Evolutionary conservation across 495 filamentous ascomycete genomes (phyloP).

Genomic region (Halenospora varia): DNA sequence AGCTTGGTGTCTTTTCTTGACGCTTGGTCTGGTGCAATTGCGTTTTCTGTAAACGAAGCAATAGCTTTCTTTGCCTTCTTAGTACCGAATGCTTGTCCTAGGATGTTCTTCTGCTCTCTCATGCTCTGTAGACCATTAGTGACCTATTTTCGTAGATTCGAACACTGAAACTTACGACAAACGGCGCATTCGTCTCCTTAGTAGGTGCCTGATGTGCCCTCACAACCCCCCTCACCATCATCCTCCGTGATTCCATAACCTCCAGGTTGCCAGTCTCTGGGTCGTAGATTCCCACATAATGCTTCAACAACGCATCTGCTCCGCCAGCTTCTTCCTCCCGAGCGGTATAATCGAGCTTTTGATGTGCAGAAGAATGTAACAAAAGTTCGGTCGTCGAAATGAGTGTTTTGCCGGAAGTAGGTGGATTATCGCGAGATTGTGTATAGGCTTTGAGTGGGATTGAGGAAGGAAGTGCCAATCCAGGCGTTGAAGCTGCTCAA

Average conservation of each 20-base stretch:
- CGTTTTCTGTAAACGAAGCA: slow-evolving; percentile 71
- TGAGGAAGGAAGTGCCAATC: slow-evolving; percentile 52
- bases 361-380: slow-evolving; percentile 73
- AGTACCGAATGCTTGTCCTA: slow-evolving; percentile 89
- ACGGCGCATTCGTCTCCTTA: slow-evolving; percentile 20
- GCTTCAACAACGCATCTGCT: slow-evolving; percentile 63
- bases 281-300: slow-evolving; percentile 87
- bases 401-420: slow-evolving; percentile 38
- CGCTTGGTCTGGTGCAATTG: slow-evolving; percentile 45
- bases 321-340: slow-evolving; percentile 63
- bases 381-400: slow-evolving; percentile 54
- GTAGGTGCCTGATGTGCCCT: slow-evolving; percentile 45
- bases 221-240: slow-evolving; percentile 64
- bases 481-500: slow-evolving; percentile 60
- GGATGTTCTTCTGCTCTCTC: slow-evolving; percentile 57
- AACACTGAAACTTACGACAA: slow-evolving; percentile 7
- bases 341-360: slow-evolving; percentile 75
- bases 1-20: slow-evolving; percentile 38
- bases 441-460: slow-evolving; percentile 61
- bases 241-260: slow-evolving; percentile 69
- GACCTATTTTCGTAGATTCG: slow-evolving; percentile 18
- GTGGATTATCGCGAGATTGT: slow-evolving; percentile 42
- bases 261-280: slow-evolving; percentile 66
- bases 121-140: slow-evolving; percentile 38
- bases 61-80: slow-evolving; percentile 90